Conservation (phyloP, 352 stramenopile genomes). For the Phytophthora litchii region DNA sequence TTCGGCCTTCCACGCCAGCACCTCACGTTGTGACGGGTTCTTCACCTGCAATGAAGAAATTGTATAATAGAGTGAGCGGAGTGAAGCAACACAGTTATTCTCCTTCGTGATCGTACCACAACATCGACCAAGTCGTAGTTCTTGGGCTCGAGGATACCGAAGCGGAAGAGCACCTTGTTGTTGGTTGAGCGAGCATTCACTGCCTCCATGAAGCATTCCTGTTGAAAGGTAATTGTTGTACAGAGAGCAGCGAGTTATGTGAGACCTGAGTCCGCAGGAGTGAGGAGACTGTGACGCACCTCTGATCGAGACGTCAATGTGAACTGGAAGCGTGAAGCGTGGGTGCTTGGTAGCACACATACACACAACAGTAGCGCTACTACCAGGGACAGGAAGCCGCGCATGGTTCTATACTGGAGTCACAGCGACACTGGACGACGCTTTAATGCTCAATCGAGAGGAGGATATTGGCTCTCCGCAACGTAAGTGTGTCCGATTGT, state of each 20-base stretch:
- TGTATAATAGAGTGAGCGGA: background rate
- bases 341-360: slow-evolving; percentile 9
- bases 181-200: slow-evolving; percentile 57
- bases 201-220: slow-evolving; percentile 71
- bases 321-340: slow-evolving; percentile 60
- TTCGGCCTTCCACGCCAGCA: slow-evolving; percentile 61
- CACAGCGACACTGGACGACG: background rate
- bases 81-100: too few species aligned
- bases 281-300: slow-evolving; percentile 26
- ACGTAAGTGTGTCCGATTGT: slow-evolving; percentile 12
- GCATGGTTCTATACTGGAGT: slow-evolving; percentile 20
- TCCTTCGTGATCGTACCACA: slow-evolving; percentile 30
- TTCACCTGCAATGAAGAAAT: slow-evolving; percentile 41
- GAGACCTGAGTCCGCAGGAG: background rate
- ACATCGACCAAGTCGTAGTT: slow-evolving; percentile 61
- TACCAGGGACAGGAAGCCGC: slow-evolving; percentile 18
- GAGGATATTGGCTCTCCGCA: slow-evolving; percentile 22
- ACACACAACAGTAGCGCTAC: slow-evolving; percentile 25
- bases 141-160: slow-evolving; percentile 60
- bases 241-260: background rate
- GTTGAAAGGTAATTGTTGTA: background rate
- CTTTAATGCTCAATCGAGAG: slow-evolving; percentile 6
- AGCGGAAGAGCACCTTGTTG: slow-evolving; percentile 71
- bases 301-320: slow-evolving; percentile 43
- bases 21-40: slow-evolving; percentile 54